phyloP scores from a whole-genome alignment of 1,139 yeast genomes.

The Suhomyces ambrosiae region DNA sequence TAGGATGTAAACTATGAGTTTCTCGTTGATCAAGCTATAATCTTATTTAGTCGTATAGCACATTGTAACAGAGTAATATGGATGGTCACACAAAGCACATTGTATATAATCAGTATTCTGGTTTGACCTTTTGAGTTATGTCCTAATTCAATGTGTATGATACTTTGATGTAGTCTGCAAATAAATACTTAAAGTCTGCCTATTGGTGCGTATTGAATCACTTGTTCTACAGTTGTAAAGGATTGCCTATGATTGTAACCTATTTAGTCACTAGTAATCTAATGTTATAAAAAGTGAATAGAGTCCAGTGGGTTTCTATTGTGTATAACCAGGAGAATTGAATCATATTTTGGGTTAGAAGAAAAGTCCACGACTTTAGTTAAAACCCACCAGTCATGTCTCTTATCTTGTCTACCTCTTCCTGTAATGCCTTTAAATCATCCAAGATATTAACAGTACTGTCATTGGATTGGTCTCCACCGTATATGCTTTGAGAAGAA shows the following conservation, averaged over 20 bases:
- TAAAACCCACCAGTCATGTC: slow-evolving; percentile 53
- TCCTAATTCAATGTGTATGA: too few species aligned
- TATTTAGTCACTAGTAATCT: neutral
- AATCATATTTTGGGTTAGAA: neutral
- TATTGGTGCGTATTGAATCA: neutral
- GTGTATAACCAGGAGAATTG: slow-evolving; percentile 1
- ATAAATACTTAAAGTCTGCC: neutral
- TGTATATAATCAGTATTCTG: too few species aligned
- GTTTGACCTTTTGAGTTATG: too few species aligned
- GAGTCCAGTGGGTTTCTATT: neutral
- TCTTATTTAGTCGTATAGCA: too few species aligned
- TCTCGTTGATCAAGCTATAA: too few species aligned
- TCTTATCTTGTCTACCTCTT: slow-evolving; percentile 60
- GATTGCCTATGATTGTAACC: neutral
- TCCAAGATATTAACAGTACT: slow-evolving; percentile 58
- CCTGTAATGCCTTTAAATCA: slow-evolving; percentile 62
- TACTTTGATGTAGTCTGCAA: too few species aligned
- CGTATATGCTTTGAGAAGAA: slow-evolving; percentile 7
- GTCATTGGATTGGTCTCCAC: slow-evolving; percentile 22
- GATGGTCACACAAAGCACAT: too few species aligned
- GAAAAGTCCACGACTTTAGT: neutral
- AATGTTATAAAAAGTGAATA: neutral
- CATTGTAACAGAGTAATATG: too few species aligned
- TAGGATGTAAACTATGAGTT: too few species aligned
- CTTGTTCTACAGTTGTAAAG: too few species aligned